phyloP scores from a whole-genome alignment of 108 stramenopile species.

The Discostella stelligeroides region DNA sequence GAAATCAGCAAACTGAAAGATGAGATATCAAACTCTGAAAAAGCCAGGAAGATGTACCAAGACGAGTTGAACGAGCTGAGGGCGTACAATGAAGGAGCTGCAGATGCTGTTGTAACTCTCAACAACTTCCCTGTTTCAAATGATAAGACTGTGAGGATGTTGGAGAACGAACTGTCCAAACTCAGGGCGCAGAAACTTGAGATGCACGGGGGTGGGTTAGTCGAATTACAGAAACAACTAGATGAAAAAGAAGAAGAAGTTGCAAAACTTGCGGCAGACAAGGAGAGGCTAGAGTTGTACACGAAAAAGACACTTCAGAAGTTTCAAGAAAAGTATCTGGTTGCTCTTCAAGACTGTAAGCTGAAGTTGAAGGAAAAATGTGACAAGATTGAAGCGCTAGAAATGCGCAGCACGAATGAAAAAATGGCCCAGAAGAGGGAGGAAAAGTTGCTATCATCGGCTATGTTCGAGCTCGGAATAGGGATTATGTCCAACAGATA shows the following conservation, averaged over 20 bases:
- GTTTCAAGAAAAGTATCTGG: conserved; percentile 95
- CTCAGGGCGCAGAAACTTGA: conserved; percentile 68
- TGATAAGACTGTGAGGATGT: conserved; percentile 73
- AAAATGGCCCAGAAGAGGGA: conserved; percentile 90
- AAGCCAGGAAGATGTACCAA: conserved; percentile 83
- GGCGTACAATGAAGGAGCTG: conserved; percentile 66
- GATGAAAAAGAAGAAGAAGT: conserved; percentile 74
- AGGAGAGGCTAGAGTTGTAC: conserved; percentile 93
- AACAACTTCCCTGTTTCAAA: conserved; percentile 45
- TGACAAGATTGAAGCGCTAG: conserved; percentile 55
- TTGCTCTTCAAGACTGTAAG: conserved; percentile 90
- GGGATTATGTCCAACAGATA: conserved; percentile 86
- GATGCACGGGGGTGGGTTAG: conserved; percentile 41
- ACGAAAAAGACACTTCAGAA: conserved; percentile 92
- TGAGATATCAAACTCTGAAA: conserved; percentile 60
- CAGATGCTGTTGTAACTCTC: conserved; percentile 51
- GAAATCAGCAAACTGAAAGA: conserved; percentile 74
- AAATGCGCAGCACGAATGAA: conserved; percentile 73
- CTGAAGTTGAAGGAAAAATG: conserved; percentile 91
- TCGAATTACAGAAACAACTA: conserved; percentile 64
- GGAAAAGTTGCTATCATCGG: conserved; percentile 86
- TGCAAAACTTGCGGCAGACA: conserved; percentile 83
- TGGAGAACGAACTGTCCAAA: conserved; percentile 75
- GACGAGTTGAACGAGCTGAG: conserved; percentile 76
- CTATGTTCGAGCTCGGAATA: conserved; percentile 91